phyloP scores from a whole-genome alignment of 208 protist species.

The Wallacemonas sp. region DNA sequence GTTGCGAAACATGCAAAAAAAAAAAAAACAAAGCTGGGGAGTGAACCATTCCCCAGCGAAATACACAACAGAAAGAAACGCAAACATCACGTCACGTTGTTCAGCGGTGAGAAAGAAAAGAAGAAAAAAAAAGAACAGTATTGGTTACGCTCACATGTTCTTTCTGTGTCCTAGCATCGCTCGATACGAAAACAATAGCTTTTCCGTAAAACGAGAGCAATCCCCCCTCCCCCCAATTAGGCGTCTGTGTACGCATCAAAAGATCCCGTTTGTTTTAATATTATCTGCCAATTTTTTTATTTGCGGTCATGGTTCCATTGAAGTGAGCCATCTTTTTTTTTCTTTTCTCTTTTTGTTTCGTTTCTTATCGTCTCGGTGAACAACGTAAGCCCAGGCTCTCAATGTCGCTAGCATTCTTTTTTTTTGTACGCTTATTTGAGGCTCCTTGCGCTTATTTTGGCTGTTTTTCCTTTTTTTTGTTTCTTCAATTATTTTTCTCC shows the following conservation, averaged over 20 bases:
- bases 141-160: neutral
- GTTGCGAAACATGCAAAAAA: neutral
- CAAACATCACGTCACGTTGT: no score
- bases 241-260: neutral
- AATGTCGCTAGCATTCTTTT: no score
- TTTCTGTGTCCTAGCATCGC: neutral
- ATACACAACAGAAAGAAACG: neutral
- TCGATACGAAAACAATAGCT: no score
- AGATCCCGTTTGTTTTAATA: slow-evolving; percentile 1
- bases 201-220: no score
- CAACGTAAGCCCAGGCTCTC: no score
- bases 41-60: no score
- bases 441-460: no score
- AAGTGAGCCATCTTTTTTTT: slow-evolving; percentile 12
- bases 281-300: slow-evolving; percentile 2
- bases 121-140: slow-evolving; percentile 6
- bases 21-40: neutral
- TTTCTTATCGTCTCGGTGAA: no score
- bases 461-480: neutral
- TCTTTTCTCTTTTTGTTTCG: slow-evolving; percentile 10
- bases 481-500: neutral
- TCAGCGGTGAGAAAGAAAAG: slow-evolving; percentile 18
- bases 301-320: slow-evolving; percentile 6
- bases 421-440: no score
- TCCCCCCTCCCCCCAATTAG: no score